phyloP scores from a whole-genome alignment of 2,329 filamentous ascomycete genomes.

The Colletotrichum paranaense region DNA sequence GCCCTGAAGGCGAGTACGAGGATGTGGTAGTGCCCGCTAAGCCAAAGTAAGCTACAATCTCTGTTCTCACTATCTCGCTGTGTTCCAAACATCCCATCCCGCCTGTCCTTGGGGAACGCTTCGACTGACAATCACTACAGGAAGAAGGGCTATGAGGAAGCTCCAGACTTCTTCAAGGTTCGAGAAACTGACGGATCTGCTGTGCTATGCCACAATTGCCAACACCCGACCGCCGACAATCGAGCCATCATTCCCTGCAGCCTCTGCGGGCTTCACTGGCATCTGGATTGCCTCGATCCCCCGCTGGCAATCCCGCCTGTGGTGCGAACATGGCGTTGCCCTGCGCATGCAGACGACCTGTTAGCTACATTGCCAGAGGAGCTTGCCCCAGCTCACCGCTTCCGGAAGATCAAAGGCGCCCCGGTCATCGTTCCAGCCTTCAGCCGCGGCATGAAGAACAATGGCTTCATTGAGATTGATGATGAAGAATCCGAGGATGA shows the following conservation, averaged over 20 bases:
- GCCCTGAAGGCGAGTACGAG: constrained; percentile 83
- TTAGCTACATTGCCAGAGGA: constrained; percentile 67
- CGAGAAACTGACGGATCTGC: constrained; percentile 79
- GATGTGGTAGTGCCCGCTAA: constrained; percentile 68
- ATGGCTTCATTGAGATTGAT: constrained; percentile 78
- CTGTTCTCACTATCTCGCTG: background rate
- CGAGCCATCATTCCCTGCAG: constrained; percentile 89
- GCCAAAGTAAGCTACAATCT: constrained; percentile 68
- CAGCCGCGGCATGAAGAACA: constrained; percentile 75
- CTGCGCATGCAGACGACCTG: constrained; percentile 84
- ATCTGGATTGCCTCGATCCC: constrained; percentile 91
- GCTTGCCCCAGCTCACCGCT: constrained; percentile 70
- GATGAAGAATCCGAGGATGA: constrained; percentile 69
- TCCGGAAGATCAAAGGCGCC: constrained; percentile 69
- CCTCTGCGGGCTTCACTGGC: constrained; percentile 84
- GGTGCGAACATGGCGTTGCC: constrained; percentile 86
- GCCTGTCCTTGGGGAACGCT: background rate
- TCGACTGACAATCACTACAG: constrained; percentile 51
- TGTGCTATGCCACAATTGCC: constrained; percentile 83
- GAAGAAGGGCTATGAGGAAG: constrained; percentile 69
- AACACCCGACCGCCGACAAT: constrained; percentile 69
- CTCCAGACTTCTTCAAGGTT: constrained; percentile 74
- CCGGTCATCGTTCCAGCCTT: constrained; percentile 63
- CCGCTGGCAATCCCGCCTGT: constrained; percentile 83
- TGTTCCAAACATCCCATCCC: background rate